These are phyloP conservation scores for Penicillium concentricum DNA, from an alignment of 2,329 filamentous ascomycete species.

Conservation along the genomic window DNA sequence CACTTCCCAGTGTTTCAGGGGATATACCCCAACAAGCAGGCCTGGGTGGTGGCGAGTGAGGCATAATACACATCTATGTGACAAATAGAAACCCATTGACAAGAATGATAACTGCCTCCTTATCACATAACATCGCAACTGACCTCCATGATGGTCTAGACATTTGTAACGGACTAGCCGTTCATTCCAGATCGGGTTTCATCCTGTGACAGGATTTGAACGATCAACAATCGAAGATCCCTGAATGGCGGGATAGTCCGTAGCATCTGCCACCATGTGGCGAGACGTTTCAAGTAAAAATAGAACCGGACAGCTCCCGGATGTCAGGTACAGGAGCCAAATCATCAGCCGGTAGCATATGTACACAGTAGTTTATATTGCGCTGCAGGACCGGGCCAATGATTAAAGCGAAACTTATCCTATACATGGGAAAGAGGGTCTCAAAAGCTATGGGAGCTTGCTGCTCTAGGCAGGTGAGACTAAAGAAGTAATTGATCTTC, in stretches of 20 bases:
- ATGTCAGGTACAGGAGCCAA: background rate
- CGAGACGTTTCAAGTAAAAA: background rate
- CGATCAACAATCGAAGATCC: background rate
- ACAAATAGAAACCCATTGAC: background rate
- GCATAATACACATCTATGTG: background rate
- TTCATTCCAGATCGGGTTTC: background rate
- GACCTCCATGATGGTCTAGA: background rate
- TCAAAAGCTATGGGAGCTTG: background rate
- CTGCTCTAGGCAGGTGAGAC: background rate
- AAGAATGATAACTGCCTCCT: background rate
- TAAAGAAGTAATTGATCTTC: background rate
- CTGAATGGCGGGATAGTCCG: background rate
- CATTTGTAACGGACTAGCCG: background rate
- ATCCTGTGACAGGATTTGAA: background rate
- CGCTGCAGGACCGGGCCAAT: background rate
- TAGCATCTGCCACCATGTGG: background rate
- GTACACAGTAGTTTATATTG: background rate
- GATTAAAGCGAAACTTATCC: background rate
- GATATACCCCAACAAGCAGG: background rate
- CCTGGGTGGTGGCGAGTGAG: background rate
- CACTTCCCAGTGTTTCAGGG: background rate
- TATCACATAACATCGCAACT: background rate
- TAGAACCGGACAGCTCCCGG: background rate
- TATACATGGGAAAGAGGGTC: background rate
- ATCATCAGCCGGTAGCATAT: background rate